Conservation (phyloP, 2,329 filamentous ascomycete species). For the Lachnellula willkommii region DNA sequence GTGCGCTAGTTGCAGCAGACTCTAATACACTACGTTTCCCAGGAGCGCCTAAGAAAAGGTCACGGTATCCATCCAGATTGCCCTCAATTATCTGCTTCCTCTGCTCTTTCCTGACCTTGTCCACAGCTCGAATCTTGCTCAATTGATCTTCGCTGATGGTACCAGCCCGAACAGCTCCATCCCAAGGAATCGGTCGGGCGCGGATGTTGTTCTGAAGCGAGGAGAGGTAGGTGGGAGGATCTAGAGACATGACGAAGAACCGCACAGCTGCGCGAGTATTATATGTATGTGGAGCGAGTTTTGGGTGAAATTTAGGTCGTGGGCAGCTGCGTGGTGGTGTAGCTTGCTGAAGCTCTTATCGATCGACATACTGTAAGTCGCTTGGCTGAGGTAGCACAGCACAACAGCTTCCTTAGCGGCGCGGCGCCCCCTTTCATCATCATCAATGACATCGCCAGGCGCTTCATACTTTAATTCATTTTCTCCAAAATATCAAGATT, state of each 20-base stretch:
- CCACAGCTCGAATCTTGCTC: conserved; percentile 91
- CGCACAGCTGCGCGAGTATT: conserved; percentile 18
- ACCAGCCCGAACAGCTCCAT: conserved; percentile 87
- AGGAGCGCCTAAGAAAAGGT: conserved; percentile 71
- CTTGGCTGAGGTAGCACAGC: neutral
- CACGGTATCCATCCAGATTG: conserved; percentile 74
- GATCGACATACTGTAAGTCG: conserved; percentile 13
- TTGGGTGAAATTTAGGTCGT: neutral
- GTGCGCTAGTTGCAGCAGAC: conserved; percentile 74
- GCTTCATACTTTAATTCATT: too few species aligned
- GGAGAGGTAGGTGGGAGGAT: conserved; percentile 80
- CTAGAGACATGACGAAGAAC: conserved; percentile 68
- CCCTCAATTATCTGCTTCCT: conserved; percentile 74
- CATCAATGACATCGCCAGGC: neutral
- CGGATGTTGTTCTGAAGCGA: conserved; percentile 97
- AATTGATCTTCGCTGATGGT: conserved; percentile 92
- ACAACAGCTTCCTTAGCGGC: neutral
- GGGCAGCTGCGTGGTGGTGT: conserved; percentile 10
- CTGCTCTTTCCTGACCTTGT: conserved; percentile 92
- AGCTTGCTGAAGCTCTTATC: conserved; percentile 25
- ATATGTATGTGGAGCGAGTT: conserved; percentile 14
- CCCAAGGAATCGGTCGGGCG: conserved; percentile 93
- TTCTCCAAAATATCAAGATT: too few species aligned
- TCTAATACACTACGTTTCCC: conserved; percentile 72
- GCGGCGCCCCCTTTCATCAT: neutral